Conservation (phyloP, 352 stramenopile species). For the Globisporangium paddicum region DNA sequence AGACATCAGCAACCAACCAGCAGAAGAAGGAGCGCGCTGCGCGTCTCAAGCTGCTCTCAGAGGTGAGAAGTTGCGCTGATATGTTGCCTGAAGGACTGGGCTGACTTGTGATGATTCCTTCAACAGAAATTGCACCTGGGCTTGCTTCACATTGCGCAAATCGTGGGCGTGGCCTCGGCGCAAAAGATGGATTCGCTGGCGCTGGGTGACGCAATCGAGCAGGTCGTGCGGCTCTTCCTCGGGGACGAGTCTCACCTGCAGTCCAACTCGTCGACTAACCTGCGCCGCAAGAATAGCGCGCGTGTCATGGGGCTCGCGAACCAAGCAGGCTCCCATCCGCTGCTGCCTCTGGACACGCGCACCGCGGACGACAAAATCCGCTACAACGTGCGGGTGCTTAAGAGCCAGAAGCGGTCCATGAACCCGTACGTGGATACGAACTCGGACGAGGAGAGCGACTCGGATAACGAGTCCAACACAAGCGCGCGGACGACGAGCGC, state of each 20-base stretch:
- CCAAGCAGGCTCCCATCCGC: slow-evolving; percentile 21
- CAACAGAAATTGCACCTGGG: slow-evolving; percentile 62
- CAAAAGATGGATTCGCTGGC: slow-evolving; percentile 53
- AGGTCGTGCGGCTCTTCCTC: slow-evolving; percentile 66
- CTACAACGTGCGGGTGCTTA: slow-evolving; percentile 74
- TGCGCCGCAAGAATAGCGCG: slow-evolving; percentile 75
- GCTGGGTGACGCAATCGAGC: slow-evolving; percentile 67
- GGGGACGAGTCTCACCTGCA: slow-evolving; percentile 72
- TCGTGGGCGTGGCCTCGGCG: slow-evolving; percentile 46
- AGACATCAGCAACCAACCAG: slow-evolving; percentile 41
- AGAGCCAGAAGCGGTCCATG: slow-evolving; percentile 39
- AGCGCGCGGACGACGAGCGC: neutral
- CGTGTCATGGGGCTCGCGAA: slow-evolving; percentile 34
- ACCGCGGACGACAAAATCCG: slow-evolving; percentile 55
- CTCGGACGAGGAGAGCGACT: slow-evolving; percentile 20
- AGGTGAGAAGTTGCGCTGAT: slow-evolving; percentile 24
- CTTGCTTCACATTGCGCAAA: slow-evolving; percentile 70
- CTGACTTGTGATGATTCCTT: neutral
- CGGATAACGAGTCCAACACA: slow-evolving; percentile 13
- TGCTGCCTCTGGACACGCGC: slow-evolving; percentile 33
- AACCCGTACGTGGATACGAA: slow-evolving; percentile 54
- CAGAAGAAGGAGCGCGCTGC: slow-evolving; percentile 66
- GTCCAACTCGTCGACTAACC: slow-evolving; percentile 32
- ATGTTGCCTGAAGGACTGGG: no score
- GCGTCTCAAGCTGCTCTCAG: slow-evolving; percentile 50